These are phyloP conservation scores for Termitomyces heimii DNA, from an alignment of 768 basidiomycete genomes.

Conservation along the genomic window DNA sequence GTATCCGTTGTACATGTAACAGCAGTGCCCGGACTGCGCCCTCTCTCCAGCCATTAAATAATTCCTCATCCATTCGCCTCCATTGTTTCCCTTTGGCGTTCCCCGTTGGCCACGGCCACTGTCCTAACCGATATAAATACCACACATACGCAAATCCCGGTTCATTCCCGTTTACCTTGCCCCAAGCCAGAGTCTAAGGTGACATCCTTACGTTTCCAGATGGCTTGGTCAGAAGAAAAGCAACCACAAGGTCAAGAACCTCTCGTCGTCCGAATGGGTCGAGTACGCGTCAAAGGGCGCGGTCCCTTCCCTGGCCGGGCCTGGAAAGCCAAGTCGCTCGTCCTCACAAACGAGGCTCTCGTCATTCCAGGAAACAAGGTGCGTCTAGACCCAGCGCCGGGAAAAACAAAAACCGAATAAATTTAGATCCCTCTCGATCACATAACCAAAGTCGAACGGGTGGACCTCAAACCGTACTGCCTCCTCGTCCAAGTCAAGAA, in stretches of 20 bases:
- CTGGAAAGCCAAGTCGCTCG: slow-evolving; percentile 16
- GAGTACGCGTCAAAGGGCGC: slow-evolving; percentile 13
- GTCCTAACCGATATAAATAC: not conserved
- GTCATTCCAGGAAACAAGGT: slow-evolving; percentile 15
- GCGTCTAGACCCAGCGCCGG: not conserved
- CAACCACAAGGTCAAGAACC: not conserved
- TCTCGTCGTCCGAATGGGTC: slow-evolving; percentile 8
- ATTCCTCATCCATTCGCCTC: not conserved
- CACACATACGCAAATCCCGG: not conserved
- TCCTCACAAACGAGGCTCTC: slow-evolving; percentile 15
- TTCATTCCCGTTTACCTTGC: not conserved
- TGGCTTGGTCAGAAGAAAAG: not conserved
- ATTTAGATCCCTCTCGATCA: slow-evolving; percentile 23
- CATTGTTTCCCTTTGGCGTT: not conserved
- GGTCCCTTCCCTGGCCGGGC: slow-evolving; percentile 13
- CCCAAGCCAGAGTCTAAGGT: not conserved
- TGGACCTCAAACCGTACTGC: slow-evolving; percentile 30
- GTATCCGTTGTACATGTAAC: slow-evolving; percentile 12
- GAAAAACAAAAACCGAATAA: not conserved
- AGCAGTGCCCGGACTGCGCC: not conserved
- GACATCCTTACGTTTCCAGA: not conserved
- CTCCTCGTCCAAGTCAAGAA: slow-evolving; percentile 27
- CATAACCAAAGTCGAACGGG: slow-evolving; percentile 33
- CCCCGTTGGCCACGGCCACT: not conserved
- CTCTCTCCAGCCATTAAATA: not conserved